Conservation (phyloP, 1,139 yeast genomes). For the Yamadazyma aaseri region DNA sequence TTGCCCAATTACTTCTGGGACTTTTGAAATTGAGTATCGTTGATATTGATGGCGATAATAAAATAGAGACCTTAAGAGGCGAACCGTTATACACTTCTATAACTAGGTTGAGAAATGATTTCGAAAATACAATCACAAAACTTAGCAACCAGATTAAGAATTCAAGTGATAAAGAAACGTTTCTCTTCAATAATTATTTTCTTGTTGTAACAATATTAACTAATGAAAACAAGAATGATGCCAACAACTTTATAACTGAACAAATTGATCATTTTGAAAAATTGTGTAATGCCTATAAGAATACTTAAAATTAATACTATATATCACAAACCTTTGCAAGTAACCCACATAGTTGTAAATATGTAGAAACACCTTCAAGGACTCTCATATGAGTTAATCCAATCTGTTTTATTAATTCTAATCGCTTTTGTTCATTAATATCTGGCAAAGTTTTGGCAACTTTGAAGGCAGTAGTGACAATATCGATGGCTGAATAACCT, state of each 20-base stretch:
- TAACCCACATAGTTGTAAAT: slow-evolving; percentile 82
- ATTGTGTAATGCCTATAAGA: slow-evolving; percentile 59
- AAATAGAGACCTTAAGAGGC: slow-evolving; percentile 27
- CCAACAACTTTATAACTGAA: slow-evolving; percentile 50
- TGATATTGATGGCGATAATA: slow-evolving; percentile 17
- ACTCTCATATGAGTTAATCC: slow-evolving; percentile 92
- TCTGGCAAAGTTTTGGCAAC: slow-evolving; percentile 77
- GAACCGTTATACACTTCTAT: slow-evolving; percentile 79
- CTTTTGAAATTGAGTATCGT: slow-evolving; percentile 54
- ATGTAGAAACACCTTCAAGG: slow-evolving; percentile 88
- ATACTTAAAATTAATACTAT: slow-evolving; percentile 5
- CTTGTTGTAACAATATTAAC: slow-evolving; percentile 49
- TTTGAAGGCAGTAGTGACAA: slow-evolving; percentile 84
- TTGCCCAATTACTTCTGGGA: slow-evolving; percentile 74
- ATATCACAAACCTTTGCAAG: slow-evolving; percentile 58
- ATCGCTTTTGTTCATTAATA: slow-evolving; percentile 61
- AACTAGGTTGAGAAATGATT: slow-evolving; percentile 69
- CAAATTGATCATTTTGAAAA: slow-evolving; percentile 62
- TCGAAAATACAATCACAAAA: slow-evolving; percentile 74
- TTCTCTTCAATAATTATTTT: slow-evolving; percentile 75
- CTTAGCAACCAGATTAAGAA: slow-evolving; percentile 43
- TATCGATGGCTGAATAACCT: slow-evolving; percentile 93
- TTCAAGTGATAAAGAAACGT: slow-evolving; percentile 60
- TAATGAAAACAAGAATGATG: slow-evolving; percentile 40
- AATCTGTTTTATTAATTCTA: slow-evolving; percentile 78